Conservation (phyloP, 768 basidiomycete genomes). For the Leccinellum rugosiceps region DNA sequence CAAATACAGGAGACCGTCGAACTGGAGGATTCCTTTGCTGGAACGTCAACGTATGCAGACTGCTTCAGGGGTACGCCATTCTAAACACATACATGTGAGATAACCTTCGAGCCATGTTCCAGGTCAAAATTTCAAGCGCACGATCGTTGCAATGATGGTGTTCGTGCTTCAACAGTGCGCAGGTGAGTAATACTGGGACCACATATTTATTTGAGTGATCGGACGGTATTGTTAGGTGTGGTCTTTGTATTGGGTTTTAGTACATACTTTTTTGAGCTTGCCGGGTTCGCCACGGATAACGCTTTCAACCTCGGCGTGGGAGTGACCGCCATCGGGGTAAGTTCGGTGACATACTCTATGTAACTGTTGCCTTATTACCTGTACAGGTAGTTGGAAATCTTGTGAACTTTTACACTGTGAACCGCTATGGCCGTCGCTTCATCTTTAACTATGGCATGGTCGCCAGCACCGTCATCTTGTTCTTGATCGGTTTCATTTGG, state of each 20-base stretch:
- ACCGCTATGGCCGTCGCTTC: no score
- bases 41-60: conserved; percentile 29
- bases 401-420: no score
- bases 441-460: conserved; percentile 12
- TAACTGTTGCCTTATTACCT: neutral
- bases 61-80: conserved; percentile 28
- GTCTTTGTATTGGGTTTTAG: conserved; percentile 27
- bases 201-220: neutral
- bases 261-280: conserved; percentile 36
- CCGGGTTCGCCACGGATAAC: conserved; percentile 26
- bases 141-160: conserved; percentile 29
- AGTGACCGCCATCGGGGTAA: conserved; percentile 27
- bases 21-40: conserved; percentile 27
- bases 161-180: conserved; percentile 28
- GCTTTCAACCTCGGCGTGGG: conserved; percentile 33
- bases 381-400: conserved; percentile 23
- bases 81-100: no score
- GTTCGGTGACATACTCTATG: neutral
- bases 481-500: conserved; percentile 29
- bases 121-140: conserved; percentile 26
- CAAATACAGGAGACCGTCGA: conserved; percentile 30
- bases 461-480: conserved; percentile 18
- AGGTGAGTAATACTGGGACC: conserved; percentile 6
- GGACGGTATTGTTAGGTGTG: conserved; percentile 12
- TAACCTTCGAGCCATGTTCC: neutral